A percentile compares a stretch with the other conserved stretches of the same genome.
Conservation (phyloP, 257 asterid species). For the Gardenia jasminoides region DNA sequence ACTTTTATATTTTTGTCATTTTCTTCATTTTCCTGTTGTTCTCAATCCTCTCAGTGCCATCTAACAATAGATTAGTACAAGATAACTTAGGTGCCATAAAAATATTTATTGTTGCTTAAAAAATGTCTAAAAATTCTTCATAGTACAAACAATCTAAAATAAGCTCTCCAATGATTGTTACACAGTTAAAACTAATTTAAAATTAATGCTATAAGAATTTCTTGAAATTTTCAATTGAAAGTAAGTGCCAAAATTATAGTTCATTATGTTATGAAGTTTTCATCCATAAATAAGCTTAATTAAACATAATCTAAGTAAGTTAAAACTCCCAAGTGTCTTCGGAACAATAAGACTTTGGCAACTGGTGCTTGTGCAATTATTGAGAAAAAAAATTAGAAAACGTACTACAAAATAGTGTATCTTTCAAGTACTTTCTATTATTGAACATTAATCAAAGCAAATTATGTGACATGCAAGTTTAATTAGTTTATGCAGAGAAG, state of each 20-base stretch:
- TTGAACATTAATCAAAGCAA: no score
- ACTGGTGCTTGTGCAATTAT: not conserved
- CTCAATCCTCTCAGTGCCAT: not conserved
- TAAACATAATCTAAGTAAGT: not conserved
- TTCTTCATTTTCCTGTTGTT: not conserved
- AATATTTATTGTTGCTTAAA: not conserved
- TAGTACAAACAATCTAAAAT: not conserved
- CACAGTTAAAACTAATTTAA: no score
- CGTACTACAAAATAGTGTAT: no score
- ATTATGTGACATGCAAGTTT: no score
- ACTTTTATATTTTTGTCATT: not conserved
- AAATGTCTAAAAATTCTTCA: not conserved
- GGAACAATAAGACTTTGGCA: not conserved
- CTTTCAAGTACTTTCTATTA: no score
- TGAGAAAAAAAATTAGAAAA: no score
- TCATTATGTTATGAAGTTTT: no score
- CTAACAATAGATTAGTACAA: not conserved
- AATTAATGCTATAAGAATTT: no score
- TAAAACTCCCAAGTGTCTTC: not conserved
- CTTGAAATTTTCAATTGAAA: not conserved
- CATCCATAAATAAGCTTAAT: not conserved
- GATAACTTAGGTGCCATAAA: not conserved
- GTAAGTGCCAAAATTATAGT: no score
- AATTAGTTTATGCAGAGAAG: not conserved
- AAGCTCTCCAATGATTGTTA: not conserved